Evolutionary conservation across 1,284 basidiomycete species (phyloP).

Genomic region (Ustilago bromivora): DNA sequence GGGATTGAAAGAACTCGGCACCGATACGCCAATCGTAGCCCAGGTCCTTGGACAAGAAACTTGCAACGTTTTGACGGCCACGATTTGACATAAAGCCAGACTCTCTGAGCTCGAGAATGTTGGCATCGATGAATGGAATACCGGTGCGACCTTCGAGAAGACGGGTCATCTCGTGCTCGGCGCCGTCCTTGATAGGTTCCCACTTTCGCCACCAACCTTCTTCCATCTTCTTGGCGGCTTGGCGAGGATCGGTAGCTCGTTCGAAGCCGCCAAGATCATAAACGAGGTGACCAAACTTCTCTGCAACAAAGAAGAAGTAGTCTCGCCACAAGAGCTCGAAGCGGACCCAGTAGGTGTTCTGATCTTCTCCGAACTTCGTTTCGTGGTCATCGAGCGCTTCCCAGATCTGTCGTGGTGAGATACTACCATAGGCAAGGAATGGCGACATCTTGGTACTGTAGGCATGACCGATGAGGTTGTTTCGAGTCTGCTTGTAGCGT

Average conservation of each 20-base stretch:
- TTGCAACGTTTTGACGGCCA: conserved; percentile 75
- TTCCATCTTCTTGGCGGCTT: conserved; percentile 70
- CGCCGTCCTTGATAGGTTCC: conserved; percentile 51
- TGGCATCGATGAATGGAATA: conserved; percentile 74
- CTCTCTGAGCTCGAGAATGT: conserved; percentile 73
- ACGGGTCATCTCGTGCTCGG: conserved; percentile 67
- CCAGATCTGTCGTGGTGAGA: conserved; percentile 72
- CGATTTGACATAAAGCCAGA: conserved; percentile 71
- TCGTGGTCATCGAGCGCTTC: conserved; percentile 70
- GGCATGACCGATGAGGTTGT: conserved; percentile 73
- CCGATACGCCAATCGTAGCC: conserved; percentile 74
- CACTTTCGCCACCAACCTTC: conserved; percentile 62
- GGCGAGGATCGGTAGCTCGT: conserved; percentile 71
- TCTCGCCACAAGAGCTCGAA: conserved; percentile 75
- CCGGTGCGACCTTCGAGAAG: conserved; percentile 74
- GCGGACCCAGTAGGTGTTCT: conserved; percentile 72
- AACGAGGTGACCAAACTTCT: conserved; percentile 71
- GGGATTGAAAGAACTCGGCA: conserved; percentile 74
- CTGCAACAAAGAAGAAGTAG: conserved; percentile 73
- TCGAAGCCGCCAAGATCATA: conserved; percentile 72
- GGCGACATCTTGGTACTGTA: conserved; percentile 75
- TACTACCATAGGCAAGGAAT: conserved; percentile 73
- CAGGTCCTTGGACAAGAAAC: conserved; percentile 73
- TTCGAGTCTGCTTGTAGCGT: conserved; percentile 74
- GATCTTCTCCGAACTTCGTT: conserved; percentile 67